A percentile compares a stretch with the other conserved stretches of the same genome.
These are phyloP conservation scores for Anisodus tanguticus DNA, from an alignment of 257 asterid species.

Conservation along the genomic window DNA sequence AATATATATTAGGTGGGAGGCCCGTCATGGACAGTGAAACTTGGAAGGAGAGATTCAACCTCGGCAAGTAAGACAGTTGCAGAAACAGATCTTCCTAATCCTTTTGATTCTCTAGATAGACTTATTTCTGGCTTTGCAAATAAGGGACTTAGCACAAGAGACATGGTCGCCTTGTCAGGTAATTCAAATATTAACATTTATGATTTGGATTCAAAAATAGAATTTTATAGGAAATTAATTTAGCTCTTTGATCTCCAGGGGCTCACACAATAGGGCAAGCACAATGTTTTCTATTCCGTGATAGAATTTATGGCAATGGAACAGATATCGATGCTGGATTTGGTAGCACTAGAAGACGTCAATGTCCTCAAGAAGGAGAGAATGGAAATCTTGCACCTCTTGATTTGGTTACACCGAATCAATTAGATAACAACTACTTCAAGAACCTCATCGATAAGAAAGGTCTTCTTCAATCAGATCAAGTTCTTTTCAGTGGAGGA, in stretches of 20 bases:
- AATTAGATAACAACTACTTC: background rate
- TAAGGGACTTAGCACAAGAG: background rate
- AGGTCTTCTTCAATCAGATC: background rate
- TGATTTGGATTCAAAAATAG: too few species aligned
- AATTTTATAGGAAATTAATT: too few species aligned
- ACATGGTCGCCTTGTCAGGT: constrained; percentile 2
- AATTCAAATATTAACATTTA: too few species aligned
- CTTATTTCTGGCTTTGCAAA: background rate
- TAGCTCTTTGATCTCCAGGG: too few species aligned
- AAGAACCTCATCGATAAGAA: background rate
- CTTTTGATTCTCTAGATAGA: background rate
- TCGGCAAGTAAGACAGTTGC: background rate
- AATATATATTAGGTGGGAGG: background rate
- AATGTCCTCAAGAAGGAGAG: constrained; percentile 29
- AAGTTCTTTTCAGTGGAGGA: background rate
- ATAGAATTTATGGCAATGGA: constrained; percentile 47
- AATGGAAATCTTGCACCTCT: constrained; percentile 26
- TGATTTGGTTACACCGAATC: background rate
- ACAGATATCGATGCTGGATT: constrained; percentile 47
- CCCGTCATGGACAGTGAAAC: constrained; percentile 2
- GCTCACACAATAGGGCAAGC: background rate
- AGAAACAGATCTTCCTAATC: background rate
- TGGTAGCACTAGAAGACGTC: constrained; percentile 35
- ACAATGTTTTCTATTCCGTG: constrained; percentile 37
- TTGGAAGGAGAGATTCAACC: background rate